Conservation (phyloP, 805 yeast genomes). For the Schwanniomyces polymorphus region DNA sequence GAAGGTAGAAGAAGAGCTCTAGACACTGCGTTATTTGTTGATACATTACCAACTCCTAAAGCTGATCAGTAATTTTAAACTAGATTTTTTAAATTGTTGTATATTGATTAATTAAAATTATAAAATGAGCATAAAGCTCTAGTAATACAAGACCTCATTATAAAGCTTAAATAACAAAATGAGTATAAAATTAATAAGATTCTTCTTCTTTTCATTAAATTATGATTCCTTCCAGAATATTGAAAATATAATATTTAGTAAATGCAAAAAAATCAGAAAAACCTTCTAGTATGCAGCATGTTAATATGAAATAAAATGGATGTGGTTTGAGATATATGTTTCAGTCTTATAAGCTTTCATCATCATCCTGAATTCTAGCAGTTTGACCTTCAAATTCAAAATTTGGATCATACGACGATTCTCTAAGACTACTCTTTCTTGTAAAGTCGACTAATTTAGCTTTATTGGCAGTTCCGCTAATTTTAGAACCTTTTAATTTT, state of each 20-base stretch:
- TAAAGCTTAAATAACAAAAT: neutral
- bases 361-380: conserved; percentile 34
- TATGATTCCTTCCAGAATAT: neutral
- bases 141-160: neutral
- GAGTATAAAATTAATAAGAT: neutral
- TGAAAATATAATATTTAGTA: neutral
- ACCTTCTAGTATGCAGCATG: neutral
- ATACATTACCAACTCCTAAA: conserved; percentile 25
- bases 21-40: conserved; percentile 71
- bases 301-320: neutral
- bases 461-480: conserved; percentile 15
- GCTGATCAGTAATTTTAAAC: neutral
- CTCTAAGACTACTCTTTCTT: conserved; percentile 41
- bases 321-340: too few relatives aligned
- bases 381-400: conserved; percentile 29
- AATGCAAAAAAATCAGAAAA: neutral
- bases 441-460: conserved; percentile 51
- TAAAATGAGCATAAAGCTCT: neutral
- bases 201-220: neutral
- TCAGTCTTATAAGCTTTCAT: conserved; percentile 23
- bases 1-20: conserved; percentile 89
- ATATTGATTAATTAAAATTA: neutral
- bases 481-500: conserved; percentile 8
- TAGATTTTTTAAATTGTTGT: neutral
- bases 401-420: conserved; percentile 35